Evolutionary conservation across 1,284 basidiomycete species (phyloP), one percentile per base, ranked within the genome.

Genomic region (Fomitiporia mediterranea): DNA sequence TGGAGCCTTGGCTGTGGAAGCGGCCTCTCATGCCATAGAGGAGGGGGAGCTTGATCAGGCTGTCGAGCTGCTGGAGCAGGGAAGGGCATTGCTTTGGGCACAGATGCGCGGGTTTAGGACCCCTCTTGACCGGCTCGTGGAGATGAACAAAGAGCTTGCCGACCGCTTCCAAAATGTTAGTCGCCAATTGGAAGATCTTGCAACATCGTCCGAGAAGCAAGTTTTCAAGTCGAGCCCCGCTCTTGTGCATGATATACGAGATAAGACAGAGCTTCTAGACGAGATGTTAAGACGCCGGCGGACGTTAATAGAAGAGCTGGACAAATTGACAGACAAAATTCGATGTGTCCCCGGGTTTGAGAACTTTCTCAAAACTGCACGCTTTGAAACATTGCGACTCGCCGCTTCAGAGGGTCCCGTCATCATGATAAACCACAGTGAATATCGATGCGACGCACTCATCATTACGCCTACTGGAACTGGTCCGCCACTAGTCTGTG

Each of bases 41-140:
- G 21, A 63, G 9, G 61, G 62, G 6, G 66, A 73, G 51, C 69
- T 72, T 51, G 57, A 66, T 7, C 54, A 61, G 15, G 69, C 70
- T 3, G 61, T 81, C 8, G 69, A 69, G 38, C 51, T 69, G 19
- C 58, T 72, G 1, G 71, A 72, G 54, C 63, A 65, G 49, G 69
- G 70, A 3, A 56, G n/a, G n/a, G n/a, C n/a, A n/a, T n/a, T n/a
- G n/a, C n/a, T n/a, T n/a, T n/a, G n/a, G n/a, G n/a, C n/a, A n/a
- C n/a, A n/a, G n/a, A n/a, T n/a, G n/a, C n/a, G n/a, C n/a, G n/a
- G n/a, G n/a, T n/a, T n/a, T n/a, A 69, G 19, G 58, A 38, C 51
- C 13, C 57, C 65, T 5, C 42, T 68, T 2, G 59, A 63, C 6
- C 32, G 59, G 9, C 59, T 68, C 27, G 62, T 65, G 13, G 58